Percentiles rank a stretch among this genome's conserved stretches.
Evolutionary conservation across 345 rosid genomes (phyloP).

Genomic region (Rhodamnia rubescens): DNA sequence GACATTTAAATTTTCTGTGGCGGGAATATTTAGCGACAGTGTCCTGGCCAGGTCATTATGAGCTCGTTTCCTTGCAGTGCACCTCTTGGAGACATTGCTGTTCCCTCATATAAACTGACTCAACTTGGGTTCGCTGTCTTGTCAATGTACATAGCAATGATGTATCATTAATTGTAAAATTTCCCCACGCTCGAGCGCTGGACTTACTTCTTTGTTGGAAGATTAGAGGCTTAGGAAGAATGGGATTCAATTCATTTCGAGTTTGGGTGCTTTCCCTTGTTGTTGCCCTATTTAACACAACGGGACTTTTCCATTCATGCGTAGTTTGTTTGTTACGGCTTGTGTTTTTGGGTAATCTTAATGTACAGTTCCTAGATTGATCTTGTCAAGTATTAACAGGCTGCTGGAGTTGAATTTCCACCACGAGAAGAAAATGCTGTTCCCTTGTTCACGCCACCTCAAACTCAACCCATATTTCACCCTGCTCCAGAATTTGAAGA

Average conservation of each 20-base stretch:
- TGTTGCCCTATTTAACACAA: not conserved
- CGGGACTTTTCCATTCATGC: not conserved
- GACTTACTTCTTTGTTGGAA: not conserved
- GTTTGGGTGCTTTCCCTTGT: not conserved
- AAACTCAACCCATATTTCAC: slow-evolving; percentile 62
- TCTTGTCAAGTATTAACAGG: slow-evolving; percentile 18
- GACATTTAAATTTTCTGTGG: not conserved
- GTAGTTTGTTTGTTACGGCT: not conserved
- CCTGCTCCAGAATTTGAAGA: slow-evolving; percentile 58
- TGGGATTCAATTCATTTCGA: not conserved
- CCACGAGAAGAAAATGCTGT: slow-evolving; percentile 75
- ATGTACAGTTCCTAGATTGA: not conserved
- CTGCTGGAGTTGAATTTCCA: slow-evolving; percentile 86
- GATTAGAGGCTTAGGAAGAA: not conserved
- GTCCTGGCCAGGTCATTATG: not conserved
- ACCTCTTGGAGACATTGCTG: not conserved
- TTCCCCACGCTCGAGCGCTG: not conserved
- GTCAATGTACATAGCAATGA: not conserved
- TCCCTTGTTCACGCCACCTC: slow-evolving; percentile 94
- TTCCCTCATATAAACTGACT: not conserved
- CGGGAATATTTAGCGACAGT: not conserved
- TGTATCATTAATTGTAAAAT: not conserved
- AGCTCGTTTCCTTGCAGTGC: not conserved
- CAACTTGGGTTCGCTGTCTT: not conserved
- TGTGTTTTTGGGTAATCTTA: not conserved